Conservation (phyloP, 371 early-diverging fungal species). For the Lichtheimia corymbifera region DNA sequence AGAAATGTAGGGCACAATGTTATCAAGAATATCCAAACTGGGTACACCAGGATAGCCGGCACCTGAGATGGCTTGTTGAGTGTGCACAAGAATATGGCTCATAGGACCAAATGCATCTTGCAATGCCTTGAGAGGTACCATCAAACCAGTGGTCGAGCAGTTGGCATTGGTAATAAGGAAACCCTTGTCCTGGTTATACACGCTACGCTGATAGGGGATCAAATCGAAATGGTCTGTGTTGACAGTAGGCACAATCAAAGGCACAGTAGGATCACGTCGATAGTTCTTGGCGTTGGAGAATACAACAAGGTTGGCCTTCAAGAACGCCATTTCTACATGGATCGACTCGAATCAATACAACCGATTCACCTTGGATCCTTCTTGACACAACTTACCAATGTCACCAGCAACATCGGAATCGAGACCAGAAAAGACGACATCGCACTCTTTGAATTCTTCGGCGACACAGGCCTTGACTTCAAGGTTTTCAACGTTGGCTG, state of each 20-base stretch:
- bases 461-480: conserved; percentile 76
- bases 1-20: conserved; percentile 91
- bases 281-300: conserved; percentile 97
- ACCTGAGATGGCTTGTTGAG: conserved; percentile 95
- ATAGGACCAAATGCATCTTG: conserved; percentile 88
- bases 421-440: conserved; percentile 91
- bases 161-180: conserved; percentile 96
- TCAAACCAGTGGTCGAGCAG: conserved; percentile 95
- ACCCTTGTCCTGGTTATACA: conserved; percentile 71
- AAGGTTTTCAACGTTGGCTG: conserved; percentile 58
- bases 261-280: conserved; percentile 85
- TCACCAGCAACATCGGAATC: conserved; percentile 94
- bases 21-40: conserved; percentile 92
- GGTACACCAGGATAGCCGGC: conserved; percentile 97
- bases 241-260: conserved; percentile 91
- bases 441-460: conserved; percentile 76
- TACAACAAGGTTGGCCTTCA: conserved; percentile 80
- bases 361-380: not conserved
- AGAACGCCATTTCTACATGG: conserved; percentile 76
- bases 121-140: conserved; percentile 89
- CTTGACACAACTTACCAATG: conserved; percentile 58
- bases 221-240: conserved; percentile 87
- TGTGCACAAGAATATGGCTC: conserved; percentile 76
- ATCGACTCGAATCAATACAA: not conserved
- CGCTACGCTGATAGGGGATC: conserved; percentile 72